Conservation (phyloP, 768 basidiomycete genomes). For the Heimioporus sp. region DNA sequence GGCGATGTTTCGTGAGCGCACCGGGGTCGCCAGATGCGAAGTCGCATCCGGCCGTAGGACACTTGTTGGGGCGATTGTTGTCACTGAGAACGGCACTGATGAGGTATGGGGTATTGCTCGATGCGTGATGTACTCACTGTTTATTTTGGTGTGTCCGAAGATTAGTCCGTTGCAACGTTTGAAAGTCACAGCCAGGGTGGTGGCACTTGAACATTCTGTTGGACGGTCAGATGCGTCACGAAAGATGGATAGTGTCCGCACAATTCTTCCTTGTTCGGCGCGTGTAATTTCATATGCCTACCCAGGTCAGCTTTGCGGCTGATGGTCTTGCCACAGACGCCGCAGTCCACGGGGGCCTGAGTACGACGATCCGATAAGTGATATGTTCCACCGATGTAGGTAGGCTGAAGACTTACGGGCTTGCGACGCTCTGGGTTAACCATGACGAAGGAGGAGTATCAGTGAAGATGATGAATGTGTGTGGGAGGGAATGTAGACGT, state of each 20-base stretch:
- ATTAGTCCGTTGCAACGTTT: constrained; percentile 27
- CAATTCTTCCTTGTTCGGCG: constrained; percentile 20
- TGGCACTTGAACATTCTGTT: constrained; percentile 27
- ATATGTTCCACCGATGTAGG: too few species aligned
- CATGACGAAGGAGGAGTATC: too few species aligned
- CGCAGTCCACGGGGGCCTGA: constrained; percentile 6
- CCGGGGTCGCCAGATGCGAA: constrained; percentile 20
- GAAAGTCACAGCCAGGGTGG: constrained; percentile 13
- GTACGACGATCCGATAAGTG: too few species aligned
- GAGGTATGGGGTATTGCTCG: too few species aligned
- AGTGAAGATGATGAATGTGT: too few species aligned
- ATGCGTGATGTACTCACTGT: constrained; percentile 25
- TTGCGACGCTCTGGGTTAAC: too few species aligned
- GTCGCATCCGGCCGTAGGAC: constrained; percentile 11
- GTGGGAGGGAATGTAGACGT: not conserved
- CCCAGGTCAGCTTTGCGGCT: constrained; percentile 25
- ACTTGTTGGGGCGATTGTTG: constrained; percentile 8
- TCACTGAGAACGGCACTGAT: constrained; percentile 11
- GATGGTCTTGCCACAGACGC: constrained; percentile 13
- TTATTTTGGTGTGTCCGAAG: constrained; percentile 24
- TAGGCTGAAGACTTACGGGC: too few species aligned
- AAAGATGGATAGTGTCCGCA: constrained; percentile 5
- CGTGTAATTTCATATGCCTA: constrained; percentile 29
- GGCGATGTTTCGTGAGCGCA: constrained; percentile 23
- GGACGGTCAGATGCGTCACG: constrained; percentile 1